These are phyloP conservation scores for Suillus bovinus DNA, from an alignment of 768 basidiomycete genomes.

Conservation along the genomic window DNA sequence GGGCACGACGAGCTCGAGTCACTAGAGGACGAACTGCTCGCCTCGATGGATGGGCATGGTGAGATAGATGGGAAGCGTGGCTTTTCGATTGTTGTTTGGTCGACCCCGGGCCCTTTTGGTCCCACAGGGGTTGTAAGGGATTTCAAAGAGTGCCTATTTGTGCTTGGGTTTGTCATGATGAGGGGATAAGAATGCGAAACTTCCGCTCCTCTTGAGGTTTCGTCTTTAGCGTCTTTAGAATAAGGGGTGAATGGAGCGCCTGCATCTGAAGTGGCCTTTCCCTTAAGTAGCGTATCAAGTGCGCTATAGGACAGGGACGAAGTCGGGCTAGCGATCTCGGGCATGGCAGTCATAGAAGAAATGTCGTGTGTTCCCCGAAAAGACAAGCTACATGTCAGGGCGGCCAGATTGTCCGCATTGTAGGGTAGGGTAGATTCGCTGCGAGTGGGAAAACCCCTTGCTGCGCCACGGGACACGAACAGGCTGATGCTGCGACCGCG, in stretches of 20 bases:
- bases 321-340: conserved; percentile 28
- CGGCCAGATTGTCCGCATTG: conserved; percentile 35
- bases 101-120: conserved; percentile 21
- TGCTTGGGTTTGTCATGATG: conserved; percentile 24
- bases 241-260: conserved; percentile 11
- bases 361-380: conserved; percentile 25
- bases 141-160: conserved; percentile 32
- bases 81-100: conserved; percentile 30
- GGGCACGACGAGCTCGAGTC: conserved; percentile 28
- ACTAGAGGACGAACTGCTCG: conserved; percentile 20
- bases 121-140: conserved; percentile 30
- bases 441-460: conserved; percentile 12
- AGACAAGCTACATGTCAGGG: conserved; percentile 26
- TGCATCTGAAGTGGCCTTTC: conserved; percentile 23
- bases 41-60: conserved; percentile 28
- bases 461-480: conserved; percentile 31
- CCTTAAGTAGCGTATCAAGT: conserved; percentile 35
- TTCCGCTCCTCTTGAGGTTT: conserved; percentile 21
- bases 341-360: conserved; percentile 24
- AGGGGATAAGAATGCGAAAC: conserved; percentile 12
- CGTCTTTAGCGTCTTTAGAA: conserved; percentile 17
- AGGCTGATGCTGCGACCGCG: conserved; percentile 36
- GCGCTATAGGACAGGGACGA: conserved; percentile 33
- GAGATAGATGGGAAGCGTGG: conserved; percentile 29
- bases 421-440: conserved; percentile 22